Evolutionary conservation across 345 rosid species (phyloP).

Genomic region (Acer saccharum): DNA sequence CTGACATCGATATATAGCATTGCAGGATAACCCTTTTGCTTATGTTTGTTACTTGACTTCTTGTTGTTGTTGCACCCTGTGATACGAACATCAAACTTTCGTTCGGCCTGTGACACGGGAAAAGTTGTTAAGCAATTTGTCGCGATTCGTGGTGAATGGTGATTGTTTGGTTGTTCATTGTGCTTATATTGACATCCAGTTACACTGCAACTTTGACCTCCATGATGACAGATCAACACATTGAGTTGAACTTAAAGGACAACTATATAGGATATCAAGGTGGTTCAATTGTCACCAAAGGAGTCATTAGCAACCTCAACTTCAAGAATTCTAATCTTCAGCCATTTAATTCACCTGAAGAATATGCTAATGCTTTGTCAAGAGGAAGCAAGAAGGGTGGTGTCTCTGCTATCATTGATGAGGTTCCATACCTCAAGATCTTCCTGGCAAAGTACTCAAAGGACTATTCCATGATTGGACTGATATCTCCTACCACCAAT

Average conservation of each 20-base stretch:
- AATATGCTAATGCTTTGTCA: constrained; percentile 23
- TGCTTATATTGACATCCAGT: constrained; percentile 39
- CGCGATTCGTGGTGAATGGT: constrained; percentile 32
- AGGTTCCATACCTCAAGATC: constrained; percentile 29
- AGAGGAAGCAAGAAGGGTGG: constrained; percentile 23
- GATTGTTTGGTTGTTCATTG: constrained; percentile 32
- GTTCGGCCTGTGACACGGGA: constrained; percentile 20
- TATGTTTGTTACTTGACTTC: no score
- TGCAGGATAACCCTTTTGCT: no score
- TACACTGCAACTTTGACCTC: constrained; percentile 47
- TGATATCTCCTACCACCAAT: constrained; percentile 21
- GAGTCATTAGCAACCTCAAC: not conserved
- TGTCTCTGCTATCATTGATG: constrained; percentile 38
- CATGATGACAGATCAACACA: constrained; percentile 31
- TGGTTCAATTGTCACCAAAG: not conserved
- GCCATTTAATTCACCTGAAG: not conserved
- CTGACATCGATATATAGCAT: no score
- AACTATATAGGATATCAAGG: constrained; percentile 23
- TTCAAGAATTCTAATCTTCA: not conserved
- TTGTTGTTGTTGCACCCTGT: no score
- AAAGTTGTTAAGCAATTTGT: constrained; percentile 6
- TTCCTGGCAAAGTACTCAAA: constrained; percentile 22
- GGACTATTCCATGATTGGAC: constrained; percentile 30
- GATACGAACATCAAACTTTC: not conserved
- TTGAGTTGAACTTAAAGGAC: constrained; percentile 18